Percentiles rank a stretch among this genome's conserved stretches.
Evolutionary conservation across 371 early-diverging fungal species (phyloP).

Genomic region (Globomyces sp.): DNA sequence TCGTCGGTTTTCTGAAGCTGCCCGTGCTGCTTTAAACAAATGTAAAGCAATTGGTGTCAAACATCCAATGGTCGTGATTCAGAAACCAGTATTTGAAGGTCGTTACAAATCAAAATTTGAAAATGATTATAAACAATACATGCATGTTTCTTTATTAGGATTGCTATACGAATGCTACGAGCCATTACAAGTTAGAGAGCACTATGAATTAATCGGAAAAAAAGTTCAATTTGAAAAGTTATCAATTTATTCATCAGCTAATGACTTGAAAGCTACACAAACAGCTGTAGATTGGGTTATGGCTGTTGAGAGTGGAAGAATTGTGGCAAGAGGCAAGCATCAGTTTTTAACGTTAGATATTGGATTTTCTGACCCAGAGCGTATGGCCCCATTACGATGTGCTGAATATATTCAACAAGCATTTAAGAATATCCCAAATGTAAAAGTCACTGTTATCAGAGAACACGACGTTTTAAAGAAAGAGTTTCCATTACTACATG

Average conservation of each 20-base stretch:
- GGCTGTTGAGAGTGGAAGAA: conserved; percentile 76
- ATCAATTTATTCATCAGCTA: conserved; percentile 38
- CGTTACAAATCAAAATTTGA: conserved; percentile 22
- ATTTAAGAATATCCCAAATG: conserved; percentile 50
- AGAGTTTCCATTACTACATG: conserved; percentile 81
- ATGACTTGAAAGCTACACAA: conserved; percentile 34
- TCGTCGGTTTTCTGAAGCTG: conserved; percentile 57
- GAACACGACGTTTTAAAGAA: conserved; percentile 66
- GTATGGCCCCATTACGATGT: conserved; percentile 77
- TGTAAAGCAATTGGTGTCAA: conserved; percentile 20
- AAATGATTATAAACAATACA: conserved; percentile 57
- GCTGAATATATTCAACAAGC: conserved; percentile 65
- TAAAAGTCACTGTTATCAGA: conserved; percentile 63
- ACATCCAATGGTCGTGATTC: conserved; percentile 20
- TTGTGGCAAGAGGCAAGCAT: conserved; percentile 56
- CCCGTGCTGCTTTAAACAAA: conserved; percentile 20
- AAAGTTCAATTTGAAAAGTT: conserved; percentile 52
- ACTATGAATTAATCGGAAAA: conserved; percentile 44
- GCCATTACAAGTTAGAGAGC: conserved; percentile 80
- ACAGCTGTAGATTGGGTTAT: conserved; percentile 44
- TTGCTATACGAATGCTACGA: conserved; percentile 70
- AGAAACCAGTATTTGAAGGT: conserved; percentile 9
- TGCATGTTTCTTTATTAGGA: conserved; percentile 74
- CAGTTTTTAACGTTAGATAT: conserved; percentile 57
- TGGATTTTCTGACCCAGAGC: conserved; percentile 81